phyloP scores from a whole-genome alignment of 176 grass and related monocot genomes.

The Pontederia crassipes region DNA sequence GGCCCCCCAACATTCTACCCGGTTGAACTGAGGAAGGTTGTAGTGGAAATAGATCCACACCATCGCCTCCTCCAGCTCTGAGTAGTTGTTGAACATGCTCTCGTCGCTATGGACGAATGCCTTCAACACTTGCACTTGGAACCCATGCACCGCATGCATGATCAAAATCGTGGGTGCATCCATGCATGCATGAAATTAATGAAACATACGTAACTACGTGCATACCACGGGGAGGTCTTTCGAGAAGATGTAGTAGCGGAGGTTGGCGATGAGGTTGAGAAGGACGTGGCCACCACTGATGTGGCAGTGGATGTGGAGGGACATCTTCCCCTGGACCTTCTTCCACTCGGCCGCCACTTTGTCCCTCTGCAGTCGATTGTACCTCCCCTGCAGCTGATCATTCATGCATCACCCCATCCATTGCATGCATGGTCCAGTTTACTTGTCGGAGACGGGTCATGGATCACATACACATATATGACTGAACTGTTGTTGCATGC shows the following conservation, averaged over 20 bases:
- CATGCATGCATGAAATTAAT: too few species aligned
- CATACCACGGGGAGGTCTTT: constrained; percentile 84
- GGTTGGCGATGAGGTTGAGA: constrained; percentile 74
- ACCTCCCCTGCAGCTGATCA: constrained; percentile 71
- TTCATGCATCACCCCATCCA: neutral
- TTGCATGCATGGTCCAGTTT: too few species aligned
- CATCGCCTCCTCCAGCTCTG: constrained; percentile 73
- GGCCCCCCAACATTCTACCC: constrained; percentile 82
- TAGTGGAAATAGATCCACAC: constrained; percentile 97
- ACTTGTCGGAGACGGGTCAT: too few species aligned
- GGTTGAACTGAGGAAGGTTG: constrained; percentile 59
- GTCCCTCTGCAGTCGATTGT: constrained; percentile 76
- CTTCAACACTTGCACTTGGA: constrained; percentile 45
- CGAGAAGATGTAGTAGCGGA: constrained; percentile 84
- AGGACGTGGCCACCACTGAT: constrained; percentile 87
- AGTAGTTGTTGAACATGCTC: constrained; percentile 58
- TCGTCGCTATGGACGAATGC: constrained; percentile 79
- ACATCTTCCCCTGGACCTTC: constrained; percentile 68
- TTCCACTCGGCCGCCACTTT: constrained; percentile 93
- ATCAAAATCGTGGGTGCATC: too few species aligned
- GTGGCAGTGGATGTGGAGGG: constrained; percentile 93
- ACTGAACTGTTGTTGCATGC: too few species aligned
- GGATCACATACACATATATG: too few species aligned
- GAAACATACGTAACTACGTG: neutral
- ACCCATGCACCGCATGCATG: too few species aligned